A percentile compares a stretch with the other conserved stretches of the same genome.
These are phyloP conservation scores for Vaccinium vitisidaea DNA, from an alignment of 148 eudicot genomes.

Conservation along the genomic window DNA sequence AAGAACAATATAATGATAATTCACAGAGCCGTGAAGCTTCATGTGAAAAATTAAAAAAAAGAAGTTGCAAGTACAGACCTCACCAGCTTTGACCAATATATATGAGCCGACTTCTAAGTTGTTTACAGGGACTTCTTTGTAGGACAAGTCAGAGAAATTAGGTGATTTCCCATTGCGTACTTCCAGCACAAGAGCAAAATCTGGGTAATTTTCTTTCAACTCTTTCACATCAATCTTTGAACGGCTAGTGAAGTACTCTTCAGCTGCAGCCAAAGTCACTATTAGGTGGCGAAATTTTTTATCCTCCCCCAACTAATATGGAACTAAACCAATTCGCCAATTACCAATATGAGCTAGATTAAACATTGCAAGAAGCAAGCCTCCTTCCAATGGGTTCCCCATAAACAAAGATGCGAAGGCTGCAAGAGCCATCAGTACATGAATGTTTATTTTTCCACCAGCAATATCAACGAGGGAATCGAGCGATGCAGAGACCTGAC, in stretches of 20 bases:
- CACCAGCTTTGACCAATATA: conserved; percentile 98
- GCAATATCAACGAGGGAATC: conserved; percentile 80
- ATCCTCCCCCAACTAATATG: neutral
- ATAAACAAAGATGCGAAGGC: conserved; percentile 89
- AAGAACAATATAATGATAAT: neutral
- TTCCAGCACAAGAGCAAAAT: conserved; percentile 80
- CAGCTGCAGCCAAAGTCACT: conserved; percentile 56
- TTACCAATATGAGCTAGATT: conserved; percentile 97
- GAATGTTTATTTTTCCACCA: conserved; percentile 97
- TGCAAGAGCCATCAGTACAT: conserved; percentile 97
- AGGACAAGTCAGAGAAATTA: conserved; percentile 67
- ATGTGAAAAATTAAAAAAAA: neutral
- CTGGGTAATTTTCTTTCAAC: conserved; percentile 90
- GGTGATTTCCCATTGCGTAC: conserved; percentile 38
- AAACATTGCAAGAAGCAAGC: conserved; percentile 95
- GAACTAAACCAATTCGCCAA: neutral
- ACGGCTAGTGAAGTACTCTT: conserved; percentile 92
- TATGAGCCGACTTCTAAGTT: conserved; percentile 79
- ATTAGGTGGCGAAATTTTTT: conserved; percentile 9
- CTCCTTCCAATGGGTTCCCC: conserved; percentile 96
- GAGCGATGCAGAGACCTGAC: conserved; percentile 78
- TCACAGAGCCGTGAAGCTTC: neutral
- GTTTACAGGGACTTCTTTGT: conserved; percentile 73
- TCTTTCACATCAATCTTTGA: conserved; percentile 93
- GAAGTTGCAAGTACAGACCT: conserved; percentile 54